These are phyloP conservation scores for Blastocystis sp. DNA, from an alignment of 352 stramenopile species.

Conservation along the genomic window DNA sequence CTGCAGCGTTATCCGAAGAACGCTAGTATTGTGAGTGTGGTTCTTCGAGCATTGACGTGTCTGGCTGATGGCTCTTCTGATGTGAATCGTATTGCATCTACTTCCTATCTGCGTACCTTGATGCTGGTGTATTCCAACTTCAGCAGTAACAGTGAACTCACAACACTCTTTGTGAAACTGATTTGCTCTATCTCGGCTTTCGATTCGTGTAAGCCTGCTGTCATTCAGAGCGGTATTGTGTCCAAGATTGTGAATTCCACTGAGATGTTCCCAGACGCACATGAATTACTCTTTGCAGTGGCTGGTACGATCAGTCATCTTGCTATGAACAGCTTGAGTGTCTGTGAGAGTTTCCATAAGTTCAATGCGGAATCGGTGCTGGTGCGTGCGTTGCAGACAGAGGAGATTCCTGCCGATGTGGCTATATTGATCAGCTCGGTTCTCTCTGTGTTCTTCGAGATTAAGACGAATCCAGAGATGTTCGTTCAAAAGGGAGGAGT, in stretches of 20 bases:
- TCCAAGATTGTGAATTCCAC: constrained; percentile 39
- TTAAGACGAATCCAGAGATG: constrained; percentile 27
- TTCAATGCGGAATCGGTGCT: constrained; percentile 43
- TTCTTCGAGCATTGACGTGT: constrained; percentile 35
- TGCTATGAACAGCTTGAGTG: background rate
- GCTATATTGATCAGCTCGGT: constrained; percentile 6
- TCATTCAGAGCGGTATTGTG: constrained; percentile 56
- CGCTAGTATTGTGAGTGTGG: constrained; percentile 34
- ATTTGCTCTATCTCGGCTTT: constrained; percentile 51
- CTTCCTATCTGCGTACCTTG: constrained; percentile 44
- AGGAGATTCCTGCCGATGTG: constrained; percentile 19
- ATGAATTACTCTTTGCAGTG: constrained; percentile 52
- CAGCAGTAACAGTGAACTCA: constrained; percentile 34
- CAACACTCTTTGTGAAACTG: constrained; percentile 57
- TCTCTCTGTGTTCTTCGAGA: constrained; percentile 55
- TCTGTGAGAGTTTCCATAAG: constrained; percentile 58
- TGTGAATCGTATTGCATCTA: constrained; percentile 47
- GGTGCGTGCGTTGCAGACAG: constrained; percentile 18
- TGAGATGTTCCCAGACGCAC: constrained; percentile 45
- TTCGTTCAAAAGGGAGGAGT: constrained; percentile 37
- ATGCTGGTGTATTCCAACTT: constrained; percentile 61
- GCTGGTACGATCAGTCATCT: constrained; percentile 40
- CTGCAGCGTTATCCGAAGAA: constrained; percentile 60
- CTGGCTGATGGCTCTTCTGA: constrained; percentile 50
- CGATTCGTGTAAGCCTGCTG: constrained; percentile 32